phyloP scores from a whole-genome alignment of 306 rosid genomes.

The Delonix regia region DNA sequence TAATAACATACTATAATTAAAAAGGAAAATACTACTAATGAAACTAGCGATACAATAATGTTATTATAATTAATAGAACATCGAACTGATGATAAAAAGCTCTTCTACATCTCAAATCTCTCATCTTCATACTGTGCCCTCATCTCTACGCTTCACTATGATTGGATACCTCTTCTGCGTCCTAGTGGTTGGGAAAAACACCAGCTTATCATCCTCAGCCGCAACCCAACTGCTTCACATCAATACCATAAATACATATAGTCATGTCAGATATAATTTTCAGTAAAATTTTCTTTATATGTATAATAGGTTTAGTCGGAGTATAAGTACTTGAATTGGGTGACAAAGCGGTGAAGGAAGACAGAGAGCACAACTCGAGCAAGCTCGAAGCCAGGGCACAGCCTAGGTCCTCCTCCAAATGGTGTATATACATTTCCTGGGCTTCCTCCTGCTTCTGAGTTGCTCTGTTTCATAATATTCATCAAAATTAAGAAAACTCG shows the following conservation, averaged over 20 bases:
- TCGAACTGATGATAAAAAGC: neutral
- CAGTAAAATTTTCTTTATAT: no score
- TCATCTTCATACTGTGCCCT: neutral
- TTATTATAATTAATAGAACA: neutral
- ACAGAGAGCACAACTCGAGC: slow-evolving; percentile 86
- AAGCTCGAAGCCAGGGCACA: slow-evolving; percentile 90
- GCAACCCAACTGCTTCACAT: slow-evolving; percentile 68
- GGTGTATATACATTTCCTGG: slow-evolving; percentile 69
- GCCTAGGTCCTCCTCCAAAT: slow-evolving; percentile 85
- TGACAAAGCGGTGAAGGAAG: slow-evolving; percentile 81
- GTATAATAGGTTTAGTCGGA: no score
- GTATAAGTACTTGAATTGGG: slow-evolving; percentile 62
- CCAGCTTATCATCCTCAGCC: slow-evolving; percentile 89
- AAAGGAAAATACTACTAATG: no score
- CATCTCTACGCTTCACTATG: slow-evolving; percentile 55
- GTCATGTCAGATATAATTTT: no score
- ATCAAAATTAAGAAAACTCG: neutral
- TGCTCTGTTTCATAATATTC: slow-evolving; percentile 45
- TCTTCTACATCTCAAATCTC: neutral
- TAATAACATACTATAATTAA: neutral
- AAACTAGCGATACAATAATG: neutral
- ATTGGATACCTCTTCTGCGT: slow-evolving; percentile 90
- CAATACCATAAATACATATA: no score
- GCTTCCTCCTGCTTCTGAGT: slow-evolving; percentile 44
- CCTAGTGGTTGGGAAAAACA: slow-evolving; percentile 95